Conservation (phyloP, 179 eudicot species). For the Drosera spatulata region DNA sequence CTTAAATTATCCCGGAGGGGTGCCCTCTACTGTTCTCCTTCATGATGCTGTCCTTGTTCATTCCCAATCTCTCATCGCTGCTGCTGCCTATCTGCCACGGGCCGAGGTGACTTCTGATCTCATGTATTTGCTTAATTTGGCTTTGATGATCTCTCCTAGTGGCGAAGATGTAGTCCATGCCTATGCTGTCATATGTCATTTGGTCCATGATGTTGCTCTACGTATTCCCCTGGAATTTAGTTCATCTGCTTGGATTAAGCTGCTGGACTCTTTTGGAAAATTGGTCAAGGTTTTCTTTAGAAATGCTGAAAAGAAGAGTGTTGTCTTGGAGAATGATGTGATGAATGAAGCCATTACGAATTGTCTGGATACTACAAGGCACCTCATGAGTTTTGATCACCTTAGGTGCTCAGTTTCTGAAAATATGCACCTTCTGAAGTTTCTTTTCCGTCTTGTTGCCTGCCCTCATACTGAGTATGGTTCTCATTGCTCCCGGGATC, state of each 20-base stretch:
- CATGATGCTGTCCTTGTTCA: slow-evolving; percentile 50
- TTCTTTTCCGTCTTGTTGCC: slow-evolving; percentile 45
- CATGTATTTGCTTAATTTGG: slow-evolving; percentile 52
- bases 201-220: slow-evolving; percentile 42
- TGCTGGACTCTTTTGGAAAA: slow-evolving; percentile 46
- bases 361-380: slow-evolving; percentile 65
- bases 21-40: slow-evolving; percentile 28
- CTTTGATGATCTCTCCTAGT: slow-evolving; percentile 19
- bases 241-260: slow-evolving; percentile 49
- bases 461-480: slow-evolving; percentile 39
- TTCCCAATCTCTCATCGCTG: slow-evolving; percentile 36
- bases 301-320: slow-evolving; percentile 17
- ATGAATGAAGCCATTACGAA: slow-evolving; percentile 40
- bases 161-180: slow-evolving; percentile 30
- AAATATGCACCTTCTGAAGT: slow-evolving; percentile 40
- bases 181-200: slow-evolving; percentile 28
- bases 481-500: slow-evolving; percentile 23
- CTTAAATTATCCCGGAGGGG: slow-evolving; percentile 21
- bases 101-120: slow-evolving; percentile 65
- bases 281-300: slow-evolving; percentile 30
- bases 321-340: slow-evolving; percentile 20
- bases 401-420: slow-evolving; percentile 31
- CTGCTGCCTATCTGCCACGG: slow-evolving; percentile 40
- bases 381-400: slow-evolving; percentile 37
- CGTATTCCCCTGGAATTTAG: slow-evolving; percentile 39